These are phyloP conservation scores for Thermomucor indicae-seudaticae DNA, from an alignment of 371 early-diverging fungal species.

Conservation along the genomic window DNA sequence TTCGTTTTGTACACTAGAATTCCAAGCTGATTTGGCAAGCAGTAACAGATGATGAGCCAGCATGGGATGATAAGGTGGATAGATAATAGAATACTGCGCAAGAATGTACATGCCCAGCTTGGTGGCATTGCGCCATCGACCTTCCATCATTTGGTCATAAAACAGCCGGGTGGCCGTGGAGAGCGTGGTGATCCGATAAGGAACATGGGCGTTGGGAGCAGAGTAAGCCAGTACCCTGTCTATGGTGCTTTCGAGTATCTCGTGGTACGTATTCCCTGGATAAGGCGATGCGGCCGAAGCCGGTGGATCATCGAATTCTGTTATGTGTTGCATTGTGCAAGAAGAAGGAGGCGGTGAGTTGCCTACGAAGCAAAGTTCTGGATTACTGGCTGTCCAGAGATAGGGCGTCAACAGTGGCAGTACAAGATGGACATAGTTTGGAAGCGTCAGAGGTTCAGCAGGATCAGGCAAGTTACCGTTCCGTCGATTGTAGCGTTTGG, in stretches of 20 bases:
- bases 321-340: conserved; percentile 6
- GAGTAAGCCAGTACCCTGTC: conserved; percentile 16
- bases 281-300: conserved; percentile 20
- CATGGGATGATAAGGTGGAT: conserved; percentile 73
- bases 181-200: conserved; percentile 29
- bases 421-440: conserved; percentile 24
- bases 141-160: conserved; percentile 36
- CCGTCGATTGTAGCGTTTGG: conserved; percentile 24
- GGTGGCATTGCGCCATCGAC: conserved; percentile 47
- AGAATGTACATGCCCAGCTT: conserved; percentile 58
- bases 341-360: conserved; percentile 1
- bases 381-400: conserved; percentile 23
- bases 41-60: conserved; percentile 61
- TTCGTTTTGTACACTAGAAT: conserved; percentile 39
- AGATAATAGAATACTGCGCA: conserved; percentile 62
- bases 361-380: conserved; percentile 1
- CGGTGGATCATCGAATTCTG: conserved; percentile 32
- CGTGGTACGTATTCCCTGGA: conserved; percentile 21
- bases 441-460: conserved; percentile 14
- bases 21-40: conserved; percentile 66
- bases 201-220: conserved; percentile 11
- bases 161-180: conserved; percentile 24
- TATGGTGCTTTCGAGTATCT: conserved; percentile 19
- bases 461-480: conserved; percentile 18
- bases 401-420: conserved; percentile 31